Base-by-base conservation (phyloP, 2,329 filamentous ascomycete species). In the Dactylellina haptotyla region DNA sequence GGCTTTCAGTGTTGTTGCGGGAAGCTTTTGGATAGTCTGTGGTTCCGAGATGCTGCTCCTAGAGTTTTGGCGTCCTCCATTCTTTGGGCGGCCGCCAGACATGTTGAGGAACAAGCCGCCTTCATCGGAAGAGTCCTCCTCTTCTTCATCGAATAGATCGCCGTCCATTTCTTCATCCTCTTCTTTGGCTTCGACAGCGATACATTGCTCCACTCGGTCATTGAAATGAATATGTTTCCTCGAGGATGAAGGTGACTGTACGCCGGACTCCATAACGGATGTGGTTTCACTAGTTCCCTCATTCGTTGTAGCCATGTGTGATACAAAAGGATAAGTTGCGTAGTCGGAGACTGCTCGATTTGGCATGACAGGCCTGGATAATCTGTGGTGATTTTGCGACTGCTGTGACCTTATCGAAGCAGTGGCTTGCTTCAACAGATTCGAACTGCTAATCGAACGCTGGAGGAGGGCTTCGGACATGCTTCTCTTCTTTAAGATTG, bases 391-490 rank as follows among this genome's bases (percentile, higher is more conserved):
- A 83, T 83, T 56, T 69, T 84, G 85, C 46, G 86, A 88, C 80
- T 91, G 87, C 79, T 96, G 92, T 28, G 93, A 91, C 79, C 94
- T 90, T 10, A 96, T 88, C 18, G 91, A 91, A 18, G 92, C 92
- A 0, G 92, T 90, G 4, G 93, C 93, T 81, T 96, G 92, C 81
- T 96, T 94, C 16, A 98, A 83, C 14, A 98, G 85, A 3, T 93
- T 97, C 1, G 93, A 94, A 0, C 92, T 89, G 0, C 93, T 96
- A 5, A 97, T 81, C 0, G 93, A 97, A 75, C 89, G 87, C 80
- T 97, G 93, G 6, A 98, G 86, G 87, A 98, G 97, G 43, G 96
- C 87, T 81, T 98, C 94, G 0, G 94, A 98, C 85, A 96, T 94
- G 81, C 92, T 97, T 76, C 93, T 88, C 84, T 97, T 98, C 83